Percentiles rank a stretch among this genome's conserved stretches.
Conservation (phyloP, 208 protist species). For the Leishmania arabica region DNA sequence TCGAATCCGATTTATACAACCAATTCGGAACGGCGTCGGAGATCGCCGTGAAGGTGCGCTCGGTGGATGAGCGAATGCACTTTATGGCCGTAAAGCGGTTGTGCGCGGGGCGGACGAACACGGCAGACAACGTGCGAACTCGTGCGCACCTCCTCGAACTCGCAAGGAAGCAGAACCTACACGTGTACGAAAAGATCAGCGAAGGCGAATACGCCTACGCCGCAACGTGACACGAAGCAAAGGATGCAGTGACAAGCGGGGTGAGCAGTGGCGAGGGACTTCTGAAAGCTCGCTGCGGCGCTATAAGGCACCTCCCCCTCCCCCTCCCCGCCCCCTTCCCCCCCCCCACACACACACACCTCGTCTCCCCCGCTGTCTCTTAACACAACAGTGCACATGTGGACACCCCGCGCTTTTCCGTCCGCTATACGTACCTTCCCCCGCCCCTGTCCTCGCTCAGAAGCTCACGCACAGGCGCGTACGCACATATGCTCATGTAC, state of each 20-base stretch:
- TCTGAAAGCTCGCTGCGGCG: not conserved
- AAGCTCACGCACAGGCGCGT: not conserved
- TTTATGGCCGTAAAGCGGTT: constrained; percentile 61
- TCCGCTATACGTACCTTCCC: not conserved
- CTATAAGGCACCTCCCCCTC: not conserved
- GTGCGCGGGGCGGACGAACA: constrained; percentile 9
- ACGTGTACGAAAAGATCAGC: constrained; percentile 68
- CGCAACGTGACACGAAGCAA: not conserved
- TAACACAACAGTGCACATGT: not conserved
- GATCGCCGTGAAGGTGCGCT: constrained; percentile 30
- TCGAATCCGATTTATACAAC: constrained; percentile 48
- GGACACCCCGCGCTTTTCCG: not conserved
- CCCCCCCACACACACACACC: too few relatives aligned
- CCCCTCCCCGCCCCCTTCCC: too few relatives aligned
- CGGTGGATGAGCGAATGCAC: constrained; percentile 38
- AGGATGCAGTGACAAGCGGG: not conserved
- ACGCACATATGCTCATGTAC: not conserved
- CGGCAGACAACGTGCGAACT: not conserved
- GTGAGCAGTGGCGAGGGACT: not conserved
- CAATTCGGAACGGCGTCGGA: constrained; percentile 23
- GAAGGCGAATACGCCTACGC: constrained; percentile 47
- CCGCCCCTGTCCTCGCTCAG: not conserved
- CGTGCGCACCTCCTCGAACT: constrained; percentile 26
- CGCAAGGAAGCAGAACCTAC: constrained; percentile 45
- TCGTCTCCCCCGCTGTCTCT: not conserved